A percentile compares a stretch with the other conserved stretches of the same genome.
Conservation (phyloP, 306 rosid species). For the Fragaria nilgerrensis region DNA sequence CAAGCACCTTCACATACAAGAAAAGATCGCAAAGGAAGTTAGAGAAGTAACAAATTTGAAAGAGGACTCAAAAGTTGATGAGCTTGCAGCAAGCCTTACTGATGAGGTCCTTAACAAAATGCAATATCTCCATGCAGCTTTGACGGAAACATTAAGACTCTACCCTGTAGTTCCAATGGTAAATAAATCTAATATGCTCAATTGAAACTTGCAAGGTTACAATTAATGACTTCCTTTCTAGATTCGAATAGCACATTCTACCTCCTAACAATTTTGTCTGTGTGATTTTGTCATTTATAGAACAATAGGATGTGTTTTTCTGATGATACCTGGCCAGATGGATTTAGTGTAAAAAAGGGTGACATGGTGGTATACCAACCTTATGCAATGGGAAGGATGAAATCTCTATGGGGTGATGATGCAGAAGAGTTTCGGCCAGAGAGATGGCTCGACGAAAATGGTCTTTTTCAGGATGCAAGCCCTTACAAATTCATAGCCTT, state of each 20-base stretch:
- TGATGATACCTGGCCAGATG: conserved; percentile 12
- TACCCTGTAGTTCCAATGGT: background rate
- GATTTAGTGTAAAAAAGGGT: conserved; percentile 16
- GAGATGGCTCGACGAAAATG: conserved; percentile 35
- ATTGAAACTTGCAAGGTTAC: background rate
- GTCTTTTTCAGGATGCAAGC: conserved; percentile 27
- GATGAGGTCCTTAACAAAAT: background rate
- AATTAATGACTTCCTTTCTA: background rate
- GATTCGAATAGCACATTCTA: background rate
- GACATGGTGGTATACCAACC: conserved; percentile 27
- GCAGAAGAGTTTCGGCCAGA: conserved; percentile 36
- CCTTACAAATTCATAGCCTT: conserved; percentile 35
- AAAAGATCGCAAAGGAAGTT: conserved; percentile 39
- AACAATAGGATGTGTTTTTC: background rate
- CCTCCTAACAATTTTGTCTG: background rate
- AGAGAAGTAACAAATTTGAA: background rate
- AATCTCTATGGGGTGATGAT: conserved; percentile 29
- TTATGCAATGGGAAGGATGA: conserved; percentile 40
- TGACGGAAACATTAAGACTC: background rate
- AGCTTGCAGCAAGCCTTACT: background rate
- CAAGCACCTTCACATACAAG: conserved; percentile 52
- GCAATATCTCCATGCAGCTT: background rate
- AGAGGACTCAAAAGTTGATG: background rate
- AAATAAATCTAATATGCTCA: background rate
- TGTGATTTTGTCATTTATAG: background rate